These are phyloP conservation scores for Aspergillus affinis DNA, from an alignment of 495 filamentous ascomycete species.

Conservation along the genomic window DNA sequence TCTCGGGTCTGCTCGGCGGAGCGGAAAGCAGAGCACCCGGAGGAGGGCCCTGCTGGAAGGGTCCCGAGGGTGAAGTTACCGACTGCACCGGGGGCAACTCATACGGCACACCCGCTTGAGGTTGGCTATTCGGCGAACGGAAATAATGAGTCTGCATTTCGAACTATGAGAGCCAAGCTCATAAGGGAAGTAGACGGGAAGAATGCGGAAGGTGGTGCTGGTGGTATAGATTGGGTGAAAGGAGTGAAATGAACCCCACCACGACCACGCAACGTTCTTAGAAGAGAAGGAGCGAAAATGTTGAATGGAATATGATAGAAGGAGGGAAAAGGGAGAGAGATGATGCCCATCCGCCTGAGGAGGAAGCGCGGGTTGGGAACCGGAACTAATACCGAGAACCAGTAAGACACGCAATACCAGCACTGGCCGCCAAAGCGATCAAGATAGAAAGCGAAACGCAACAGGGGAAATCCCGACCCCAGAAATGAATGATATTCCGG, in stretches of 20 bases:
- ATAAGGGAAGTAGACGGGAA: constrained; percentile 16
- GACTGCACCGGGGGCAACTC: constrained; percentile 43
- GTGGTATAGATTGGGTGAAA: constrained; percentile 1
- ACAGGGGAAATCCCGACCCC: neutral
- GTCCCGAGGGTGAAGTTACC: constrained; percentile 35
- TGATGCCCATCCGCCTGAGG: neutral
- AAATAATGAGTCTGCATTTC: constrained; percentile 26
- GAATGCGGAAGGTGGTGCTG: neutral
- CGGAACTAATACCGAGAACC: neutral
- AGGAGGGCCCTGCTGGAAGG: constrained; percentile 27
- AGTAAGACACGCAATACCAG: no score
- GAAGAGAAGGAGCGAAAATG: neutral
- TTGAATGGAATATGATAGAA: neutral
- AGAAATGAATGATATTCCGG: neutral
- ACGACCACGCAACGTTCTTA: constrained; percentile 1
- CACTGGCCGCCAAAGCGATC: no score
- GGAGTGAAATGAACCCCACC: constrained; percentile 4
- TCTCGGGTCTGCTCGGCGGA: constrained; percentile 45
- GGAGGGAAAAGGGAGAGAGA: neutral
- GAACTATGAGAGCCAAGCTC: constrained; percentile 15
- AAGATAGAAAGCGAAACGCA: neutral
- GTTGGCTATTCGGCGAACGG: constrained; percentile 22
- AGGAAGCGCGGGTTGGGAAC: neutral
- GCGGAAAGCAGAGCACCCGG: constrained; percentile 40
- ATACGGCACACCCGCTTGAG: constrained; percentile 29